A percentile compares a stretch with the other conserved stretches of the same genome.
These are phyloP conservation scores for Cronartium ribicola DNA, from an alignment of 1,284 basidiomycete genomes.

Conservation along the genomic window DNA sequence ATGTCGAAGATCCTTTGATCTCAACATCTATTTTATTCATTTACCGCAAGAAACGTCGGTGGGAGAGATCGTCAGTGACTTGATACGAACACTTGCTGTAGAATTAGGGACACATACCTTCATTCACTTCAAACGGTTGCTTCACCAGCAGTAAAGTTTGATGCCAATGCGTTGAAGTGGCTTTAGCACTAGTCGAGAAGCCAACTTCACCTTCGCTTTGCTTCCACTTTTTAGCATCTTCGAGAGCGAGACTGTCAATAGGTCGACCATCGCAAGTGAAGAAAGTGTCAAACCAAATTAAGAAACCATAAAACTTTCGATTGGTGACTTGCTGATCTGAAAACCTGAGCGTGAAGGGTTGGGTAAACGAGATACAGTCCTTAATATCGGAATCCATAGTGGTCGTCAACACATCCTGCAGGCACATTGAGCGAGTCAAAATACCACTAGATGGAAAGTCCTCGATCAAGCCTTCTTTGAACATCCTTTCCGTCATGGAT, in stretches of 20 bases:
- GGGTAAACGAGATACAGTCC: slow-evolving; percentile 3
- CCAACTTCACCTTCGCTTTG: slow-evolving; percentile 60
- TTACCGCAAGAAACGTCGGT: background rate
- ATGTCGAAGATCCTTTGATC: background rate
- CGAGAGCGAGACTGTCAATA: background rate
- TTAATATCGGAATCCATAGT: background rate
- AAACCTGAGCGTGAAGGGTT: background rate
- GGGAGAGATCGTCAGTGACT: slow-evolving; percentile 9
- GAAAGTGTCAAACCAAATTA: slow-evolving; percentile 92
- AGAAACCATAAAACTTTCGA: slow-evolving; percentile 67
- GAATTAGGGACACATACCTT: slow-evolving; percentile 58
- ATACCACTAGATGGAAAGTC: background rate
- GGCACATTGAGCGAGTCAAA: background rate
- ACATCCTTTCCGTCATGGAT: slow-evolving; percentile 6
- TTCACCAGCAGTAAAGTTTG: slow-evolving; percentile 85
- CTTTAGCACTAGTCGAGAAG: slow-evolving; percentile 85
- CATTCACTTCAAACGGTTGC: slow-evolving; percentile 67
- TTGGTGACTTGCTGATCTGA: background rate
- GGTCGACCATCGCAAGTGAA: slow-evolving; percentile 66
- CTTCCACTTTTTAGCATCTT: slow-evolving; percentile 37
- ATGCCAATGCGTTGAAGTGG: slow-evolving; percentile 94
- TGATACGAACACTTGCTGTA: background rate
- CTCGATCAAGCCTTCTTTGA: slow-evolving; percentile 5
- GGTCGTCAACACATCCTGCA: background rate
- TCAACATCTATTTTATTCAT: background rate